Conservation (phyloP, 164 flowering plant species). For the Annona squamosa region DNA sequence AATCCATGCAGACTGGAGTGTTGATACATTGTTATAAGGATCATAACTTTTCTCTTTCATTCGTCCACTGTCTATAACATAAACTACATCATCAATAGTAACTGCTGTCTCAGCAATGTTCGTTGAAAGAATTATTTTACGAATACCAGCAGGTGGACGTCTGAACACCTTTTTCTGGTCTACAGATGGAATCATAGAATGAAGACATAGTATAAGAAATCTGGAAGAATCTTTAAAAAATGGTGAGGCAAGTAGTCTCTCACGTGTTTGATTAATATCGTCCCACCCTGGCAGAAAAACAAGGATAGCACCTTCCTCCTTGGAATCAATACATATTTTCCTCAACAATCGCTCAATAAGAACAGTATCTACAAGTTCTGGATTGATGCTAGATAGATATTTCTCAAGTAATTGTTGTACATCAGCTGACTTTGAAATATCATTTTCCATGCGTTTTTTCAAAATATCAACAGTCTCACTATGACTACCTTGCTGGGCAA, state of each 20-base stretch:
- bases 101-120: conserved; percentile 95
- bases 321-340: conserved; percentile 76
- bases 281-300: conserved; percentile 99
- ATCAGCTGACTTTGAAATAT: conserved; percentile 27
- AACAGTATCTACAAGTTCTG: conserved; percentile 55
- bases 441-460: conserved; percentile 35
- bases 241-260: conserved; percentile 40
- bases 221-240: conserved; percentile 55
- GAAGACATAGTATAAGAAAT: conserved; percentile 69
- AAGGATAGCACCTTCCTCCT: conserved; percentile 77
- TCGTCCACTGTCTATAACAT: conserved; percentile 89
- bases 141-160: conserved; percentile 69
- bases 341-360: conserved; percentile 64
- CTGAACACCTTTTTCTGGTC: conserved; percentile 86
- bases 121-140: conserved; percentile 88
- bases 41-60: conserved; percentile 98
- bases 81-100: conserved; percentile 93
- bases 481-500: conserved; percentile 60
- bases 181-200: conserved; percentile 81
- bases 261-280: conserved; percentile 68
- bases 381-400: conserved; percentile 51
- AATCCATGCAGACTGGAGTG: conserved; percentile 90
- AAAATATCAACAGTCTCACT: conserved; percentile 55
- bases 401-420: conserved; percentile 52
- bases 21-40: conserved; percentile 87